Base-by-base conservation (phyloP, 345 rosid species). In the Eucalyptus lansdowneana region DNA sequence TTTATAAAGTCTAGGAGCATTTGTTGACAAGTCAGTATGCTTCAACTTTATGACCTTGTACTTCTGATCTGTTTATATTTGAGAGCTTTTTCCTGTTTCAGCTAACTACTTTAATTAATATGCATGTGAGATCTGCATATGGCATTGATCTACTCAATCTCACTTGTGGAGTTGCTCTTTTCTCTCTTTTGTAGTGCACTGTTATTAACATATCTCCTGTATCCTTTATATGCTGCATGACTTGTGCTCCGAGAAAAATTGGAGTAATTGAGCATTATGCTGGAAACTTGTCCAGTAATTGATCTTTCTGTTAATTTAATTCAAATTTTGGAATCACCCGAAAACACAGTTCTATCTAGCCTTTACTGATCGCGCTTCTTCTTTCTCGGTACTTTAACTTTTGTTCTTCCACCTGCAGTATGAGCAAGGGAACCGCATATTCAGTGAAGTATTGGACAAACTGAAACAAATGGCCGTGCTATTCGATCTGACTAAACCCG, bases 401-500 rank as follows among this genome's bases (percentile, higher is more conserved):
- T 29, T 88, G 24, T 50, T 60, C 87, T 83, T 65, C 51, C 6
- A 80, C 13, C 50, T 91, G 91, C 88, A 93, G 95, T 89, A 91
- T 42, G 91, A 91, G 88, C 90, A 88, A 7, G 90, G 92, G 58
- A 31, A 49, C 72, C 50, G 40, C 47, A 58, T 86, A 60, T 29
- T 50, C 56, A 53, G 91, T 11, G 89, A 92, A 22, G 88, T 89
- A 21, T 8, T 91, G 90, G 92, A 91, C 34, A 91, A 91, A 80
- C 50, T 90, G 87, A 92, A 91, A 90, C 92, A 93, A 67, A n/a
- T 91, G 50, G 17, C 91, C 54, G 24, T 91, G 80, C 50, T 91
- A 51, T 50, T 91, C 76, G 89, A 88, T 80, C 16, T 87, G 80
- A 45, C 90, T 34, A 89, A 88, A 89, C 88, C 89, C 15, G 13